Evolutionary conservation across 176 grass and related monocot genomes (phyloP).

Genomic region (Oryza officinalis): DNA sequence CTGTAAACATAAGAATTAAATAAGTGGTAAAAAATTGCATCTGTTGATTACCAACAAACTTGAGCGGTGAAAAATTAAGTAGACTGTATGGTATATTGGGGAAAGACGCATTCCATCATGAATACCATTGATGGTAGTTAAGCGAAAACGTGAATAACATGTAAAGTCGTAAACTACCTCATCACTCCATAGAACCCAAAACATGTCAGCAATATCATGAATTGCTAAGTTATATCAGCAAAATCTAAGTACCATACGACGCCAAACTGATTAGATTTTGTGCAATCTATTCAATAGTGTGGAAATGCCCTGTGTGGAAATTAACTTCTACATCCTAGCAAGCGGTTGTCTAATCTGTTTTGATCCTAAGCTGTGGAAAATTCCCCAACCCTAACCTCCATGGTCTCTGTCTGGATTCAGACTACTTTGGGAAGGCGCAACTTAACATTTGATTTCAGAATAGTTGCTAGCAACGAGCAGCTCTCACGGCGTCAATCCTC

Average conservation of each 20-base stretch:
- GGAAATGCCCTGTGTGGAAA: not conserved
- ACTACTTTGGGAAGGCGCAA: not conserved
- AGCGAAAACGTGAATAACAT: not conserved
- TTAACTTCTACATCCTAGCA: not conserved
- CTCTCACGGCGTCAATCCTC: not conserved
- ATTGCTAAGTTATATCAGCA: not conserved
- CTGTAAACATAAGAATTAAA: slow-evolving; percentile 32
- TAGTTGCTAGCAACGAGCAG: not conserved
- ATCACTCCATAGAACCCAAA: not conserved
- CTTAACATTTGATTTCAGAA: slow-evolving; percentile 5
- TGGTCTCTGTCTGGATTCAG: not conserved
- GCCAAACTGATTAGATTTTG: not conserved
- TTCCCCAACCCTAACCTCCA: slow-evolving; percentile 5
- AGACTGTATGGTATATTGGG: not conserved
- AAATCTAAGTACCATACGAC: not conserved
- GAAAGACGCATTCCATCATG: slow-evolving; percentile 4
- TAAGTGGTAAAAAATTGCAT: not conserved
- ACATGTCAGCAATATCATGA: not conserved
- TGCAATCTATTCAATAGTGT: not conserved
- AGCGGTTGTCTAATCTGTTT: not conserved
- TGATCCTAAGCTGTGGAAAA: not conserved
- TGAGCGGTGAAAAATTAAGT: not conserved
- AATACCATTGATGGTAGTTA: not conserved
- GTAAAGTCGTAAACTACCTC: not conserved
- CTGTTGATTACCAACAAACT: not conserved